These are phyloP conservation scores for Acacia concinna DNA, from an alignment of 331 rosid genomes.

Conservation along the genomic window DNA sequence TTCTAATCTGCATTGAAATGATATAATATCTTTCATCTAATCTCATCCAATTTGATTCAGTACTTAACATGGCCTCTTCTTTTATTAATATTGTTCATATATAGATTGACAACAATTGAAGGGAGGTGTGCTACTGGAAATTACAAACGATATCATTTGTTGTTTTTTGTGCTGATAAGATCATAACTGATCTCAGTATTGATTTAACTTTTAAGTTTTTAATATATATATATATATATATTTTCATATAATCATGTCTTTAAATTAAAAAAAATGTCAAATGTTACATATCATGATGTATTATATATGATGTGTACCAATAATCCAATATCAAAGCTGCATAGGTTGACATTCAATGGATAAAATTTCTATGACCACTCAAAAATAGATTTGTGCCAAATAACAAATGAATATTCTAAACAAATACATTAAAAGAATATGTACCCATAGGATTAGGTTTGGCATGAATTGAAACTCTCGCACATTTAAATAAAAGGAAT, in stretches of 20 bases:
- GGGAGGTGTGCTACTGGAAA: slow-evolving; percentile 26
- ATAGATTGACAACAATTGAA: slow-evolving; percentile 17
- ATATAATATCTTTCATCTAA: background rate
- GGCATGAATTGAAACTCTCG: slow-evolving; percentile 90
- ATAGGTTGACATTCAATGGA: background rate
- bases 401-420: background rate
- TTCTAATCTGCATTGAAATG: background rate
- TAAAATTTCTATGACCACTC: background rate
- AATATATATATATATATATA: background rate
- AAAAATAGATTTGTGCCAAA: background rate
- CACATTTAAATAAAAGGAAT: slow-evolving; percentile 83
- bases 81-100: background rate
- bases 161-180: background rate
- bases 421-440: slow-evolving; percentile 29
- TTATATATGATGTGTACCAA: no score
- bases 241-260: background rate
- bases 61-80: background rate
- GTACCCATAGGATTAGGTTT: slow-evolving; percentile 82
- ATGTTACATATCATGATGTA: background rate
- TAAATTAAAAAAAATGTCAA: background rate
- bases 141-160: background rate
- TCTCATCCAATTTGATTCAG: background rate
- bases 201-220: no score
- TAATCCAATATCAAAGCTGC: background rate
- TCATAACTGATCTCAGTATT: background rate